Base-by-base conservation (phyloP, 805 yeast genomes). In the Huiozyma sinensis region DNA sequence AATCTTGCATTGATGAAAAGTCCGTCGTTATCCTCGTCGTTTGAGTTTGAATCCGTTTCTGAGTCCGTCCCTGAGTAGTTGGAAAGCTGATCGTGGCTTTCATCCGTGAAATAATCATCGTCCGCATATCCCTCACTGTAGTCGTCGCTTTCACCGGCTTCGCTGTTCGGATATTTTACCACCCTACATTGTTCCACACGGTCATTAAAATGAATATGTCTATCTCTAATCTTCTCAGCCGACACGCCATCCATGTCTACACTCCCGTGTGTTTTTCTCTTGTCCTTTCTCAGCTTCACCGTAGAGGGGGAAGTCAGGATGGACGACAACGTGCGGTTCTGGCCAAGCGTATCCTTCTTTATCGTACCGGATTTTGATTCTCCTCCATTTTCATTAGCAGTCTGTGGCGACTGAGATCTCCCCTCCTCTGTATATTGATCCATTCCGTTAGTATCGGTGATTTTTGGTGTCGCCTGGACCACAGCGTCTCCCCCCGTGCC, bases 161-260 rank as follows among this genome's bases (percentile, higher is more conserved):
- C 45, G 33, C 47, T 40, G 2, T 45, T 44, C 33, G 33, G 33
- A 50, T 54, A 33, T 55, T 64, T 40, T 73, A 89, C 60, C 0
- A 95, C 89, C 49, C 85, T 79, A 63, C 98, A 92, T 63, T 92
- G 99, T 61, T 87, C 89, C 31, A 92, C 99, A 43, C 88, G 78
- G 59, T 87, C 94, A 61, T 83, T 92, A 66, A 92, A 92, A 64
- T 89, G 97, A 48, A 92, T 89, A 53, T 76, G 95, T 48, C 94
- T 51, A 31, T 52, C 56, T 39, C 42, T 48, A 27, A 37, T 38
- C 37, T 34, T 39, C 27, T 33, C 8, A 11, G 12, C 31, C 24
- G 24, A 17, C 4, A 17, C 24, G 4, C 24, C 24, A 32, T 27
- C 36, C 13, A 32, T 38, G 24, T 32, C 31, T 17, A 17, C 24